Evolutionary conservation across 1,139 yeast genomes (phyloP), one percentile per base, ranked within the genome.

Genomic region (Petasospora rhodanensis): DNA sequence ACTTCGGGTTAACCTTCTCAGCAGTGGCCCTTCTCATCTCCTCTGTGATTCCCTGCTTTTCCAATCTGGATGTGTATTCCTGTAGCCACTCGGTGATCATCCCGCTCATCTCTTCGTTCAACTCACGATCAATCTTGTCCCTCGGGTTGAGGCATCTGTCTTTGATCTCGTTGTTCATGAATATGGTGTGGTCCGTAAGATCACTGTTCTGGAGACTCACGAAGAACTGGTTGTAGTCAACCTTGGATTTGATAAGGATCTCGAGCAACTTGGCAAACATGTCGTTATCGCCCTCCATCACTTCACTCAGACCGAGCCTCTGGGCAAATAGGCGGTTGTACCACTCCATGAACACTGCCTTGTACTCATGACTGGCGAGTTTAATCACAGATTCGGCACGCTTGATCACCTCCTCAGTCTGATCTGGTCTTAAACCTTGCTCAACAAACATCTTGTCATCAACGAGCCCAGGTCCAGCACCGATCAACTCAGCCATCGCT

Each of bases 181-280:
- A 64, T 6, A 56, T 43, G 7, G 57, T 55, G 2, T 65, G 60
- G 24, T 54, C 50, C 16, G 54, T 56, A 6, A 55, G 30, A 5
- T 56, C 55, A 12, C 66, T 52, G 2, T 64, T 56, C 48, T 84
- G 87, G 26, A 89, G 60, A 11, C 61, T 59, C 14, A 81, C 61
- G 59, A 89, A 89, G 52, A 89, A 86, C 43, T 71, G 70, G 56
- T 87, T 87, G 59, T 77, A 91, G 51, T 89, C 96, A 32, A 86
- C 66, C 45, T 76, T 76, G 2, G 83, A 68, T 18, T 65, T 69
- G 41, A 70, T 62, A 35, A 91, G 58, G 47, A 79, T 66, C n/a
- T 71, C 75, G 40, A 89, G 63, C 54, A 86, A 54, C 40, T 51
- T 25, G 0, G 45, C 41, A 17, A 44, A 46, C 7, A 58, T 14